Evolutionary conservation across 1,284 basidiomycete species (phyloP).

Genomic region (Macrocystidia cucumis): DNA sequence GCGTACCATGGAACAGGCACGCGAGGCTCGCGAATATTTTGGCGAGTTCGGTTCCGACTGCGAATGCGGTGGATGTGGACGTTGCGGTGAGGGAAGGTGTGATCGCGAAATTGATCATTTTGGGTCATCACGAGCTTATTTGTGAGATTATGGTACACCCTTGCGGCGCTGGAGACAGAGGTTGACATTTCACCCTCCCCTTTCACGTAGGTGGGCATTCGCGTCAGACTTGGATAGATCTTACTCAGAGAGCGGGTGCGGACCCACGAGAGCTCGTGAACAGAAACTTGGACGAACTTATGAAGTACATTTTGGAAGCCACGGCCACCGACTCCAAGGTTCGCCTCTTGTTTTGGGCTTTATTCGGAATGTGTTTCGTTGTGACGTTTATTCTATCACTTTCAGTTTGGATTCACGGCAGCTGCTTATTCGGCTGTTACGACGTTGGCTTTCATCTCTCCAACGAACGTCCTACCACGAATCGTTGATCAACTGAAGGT

Average conservation of each 20-base stretch:
- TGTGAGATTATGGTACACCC: constrained; percentile 31
- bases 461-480: constrained; percentile 57
- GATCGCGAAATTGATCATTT: constrained; percentile 51
- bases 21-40: constrained; percentile 42
- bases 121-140: constrained; percentile 71
- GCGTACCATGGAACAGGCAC: constrained; percentile 33
- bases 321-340: constrained; percentile 39
- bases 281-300: constrained; percentile 38
- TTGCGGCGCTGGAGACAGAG: constrained; percentile 1
- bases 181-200: no score
- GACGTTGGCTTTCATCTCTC: constrained; percentile 76
- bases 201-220: constrained; percentile 36
- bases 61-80: constrained; percentile 26
- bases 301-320: constrained; percentile 41
- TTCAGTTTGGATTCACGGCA: constrained; percentile 40
- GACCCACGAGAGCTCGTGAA: constrained; percentile 64
- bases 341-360: constrained; percentile 3
- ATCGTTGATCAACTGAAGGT: constrained; percentile 58
- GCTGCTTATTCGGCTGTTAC: constrained; percentile 73
- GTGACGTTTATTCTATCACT: not conserved
- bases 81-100: constrained; percentile 36
- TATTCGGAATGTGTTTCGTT: not conserved
- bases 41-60: constrained; percentile 36
- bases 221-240: constrained; percentile 76
- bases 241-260: constrained; percentile 59